Evolutionary conservation across 192 early-diverging fungal genomes (phyloP).

Genomic region (Lobosporangium transversale): DNA sequence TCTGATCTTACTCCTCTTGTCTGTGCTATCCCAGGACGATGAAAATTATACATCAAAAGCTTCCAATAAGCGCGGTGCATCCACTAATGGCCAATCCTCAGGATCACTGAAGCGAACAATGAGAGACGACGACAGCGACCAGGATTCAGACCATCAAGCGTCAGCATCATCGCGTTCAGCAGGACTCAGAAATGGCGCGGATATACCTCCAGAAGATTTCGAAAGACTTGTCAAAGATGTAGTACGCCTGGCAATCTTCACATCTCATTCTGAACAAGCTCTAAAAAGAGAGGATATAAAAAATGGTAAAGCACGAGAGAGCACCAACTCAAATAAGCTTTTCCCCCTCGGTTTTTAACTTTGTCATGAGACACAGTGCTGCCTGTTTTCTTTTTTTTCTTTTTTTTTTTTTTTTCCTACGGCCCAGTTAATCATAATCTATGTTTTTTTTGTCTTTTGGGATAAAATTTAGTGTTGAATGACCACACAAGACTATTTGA

Average conservation of each 20-base stretch:
- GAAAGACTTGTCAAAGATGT: constrained; percentile 68
- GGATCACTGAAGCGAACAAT: constrained; percentile 39
- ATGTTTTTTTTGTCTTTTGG: no score
- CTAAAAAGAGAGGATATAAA: constrained; percentile 73
- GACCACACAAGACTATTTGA: constrained; percentile 55
- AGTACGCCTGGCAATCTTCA: constrained; percentile 68
- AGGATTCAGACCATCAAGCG: constrained; percentile 6
- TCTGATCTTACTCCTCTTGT: not conserved
- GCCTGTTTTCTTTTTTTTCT: no score
- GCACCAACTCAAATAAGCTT: no score
- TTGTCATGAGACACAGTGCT: no score
- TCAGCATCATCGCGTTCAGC: not conserved
- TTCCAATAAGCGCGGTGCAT: constrained; percentile 17
- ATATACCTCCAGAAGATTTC: constrained; percentile 56
- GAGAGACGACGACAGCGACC: constrained; percentile 35
- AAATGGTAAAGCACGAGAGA: no score
- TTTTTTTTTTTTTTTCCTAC: no score
- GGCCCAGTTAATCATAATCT: no score
- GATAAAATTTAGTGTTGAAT: constrained; percentile 57
- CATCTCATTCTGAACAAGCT: constrained; percentile 59
- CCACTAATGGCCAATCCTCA: constrained; percentile 11
- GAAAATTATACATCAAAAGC: constrained; percentile 19
- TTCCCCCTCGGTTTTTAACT: no score
- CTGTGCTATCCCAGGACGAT: constrained; percentile 10
- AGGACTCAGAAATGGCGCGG: not conserved